Percentiles rank a stretch among this genome's conserved stretches.
These are phyloP conservation scores for Umbilicus rupestris DNA, from an alignment of 164 flowering plant species.

Conservation along the genomic window DNA sequence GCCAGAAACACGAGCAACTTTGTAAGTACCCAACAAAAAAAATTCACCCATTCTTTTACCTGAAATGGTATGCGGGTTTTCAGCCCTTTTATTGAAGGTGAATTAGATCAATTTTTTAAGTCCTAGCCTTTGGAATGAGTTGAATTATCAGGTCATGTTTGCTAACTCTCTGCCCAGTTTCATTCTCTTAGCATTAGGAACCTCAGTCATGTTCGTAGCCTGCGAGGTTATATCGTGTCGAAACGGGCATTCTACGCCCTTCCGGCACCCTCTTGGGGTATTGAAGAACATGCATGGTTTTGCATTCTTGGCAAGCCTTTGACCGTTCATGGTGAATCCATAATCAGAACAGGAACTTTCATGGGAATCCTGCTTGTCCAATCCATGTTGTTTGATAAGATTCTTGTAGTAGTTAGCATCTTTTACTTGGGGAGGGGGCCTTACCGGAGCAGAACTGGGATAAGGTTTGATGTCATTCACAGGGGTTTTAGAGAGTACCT, in stretches of 20 bases:
- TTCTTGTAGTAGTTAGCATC: conserved; percentile 74
- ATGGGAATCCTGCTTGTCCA: conserved; percentile 35
- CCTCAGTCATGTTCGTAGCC: conserved; percentile 27
- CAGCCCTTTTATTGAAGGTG: no score
- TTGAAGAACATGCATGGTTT: conserved; percentile 76
- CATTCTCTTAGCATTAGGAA: conserved; percentile 51
- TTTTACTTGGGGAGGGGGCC: conserved; percentile 18
- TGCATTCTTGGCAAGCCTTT: conserved; percentile 39
- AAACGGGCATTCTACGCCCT: conserved; percentile 70
- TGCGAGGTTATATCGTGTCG: conserved; percentile 48
- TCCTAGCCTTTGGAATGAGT: no score
- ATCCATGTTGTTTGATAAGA: conserved; percentile 88
- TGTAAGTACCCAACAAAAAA: no score
- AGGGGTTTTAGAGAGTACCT: no score
- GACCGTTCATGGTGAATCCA: conserved; percentile 21
- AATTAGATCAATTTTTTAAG: no score
- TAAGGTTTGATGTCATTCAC: neutral
- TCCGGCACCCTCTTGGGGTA: conserved; percentile 69
- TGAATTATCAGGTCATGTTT: conserved; percentile 7
- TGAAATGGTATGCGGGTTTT: no score
- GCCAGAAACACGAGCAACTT: no score
- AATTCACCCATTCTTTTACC: no score
- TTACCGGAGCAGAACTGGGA: neutral
- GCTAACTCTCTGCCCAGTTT: conserved; percentile 74
- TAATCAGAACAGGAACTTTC: conserved; percentile 15